These are phyloP conservation scores for Pythium aristosporum DNA, from an alignment of 352 stramenopile species.

Conservation along the genomic window DNA sequence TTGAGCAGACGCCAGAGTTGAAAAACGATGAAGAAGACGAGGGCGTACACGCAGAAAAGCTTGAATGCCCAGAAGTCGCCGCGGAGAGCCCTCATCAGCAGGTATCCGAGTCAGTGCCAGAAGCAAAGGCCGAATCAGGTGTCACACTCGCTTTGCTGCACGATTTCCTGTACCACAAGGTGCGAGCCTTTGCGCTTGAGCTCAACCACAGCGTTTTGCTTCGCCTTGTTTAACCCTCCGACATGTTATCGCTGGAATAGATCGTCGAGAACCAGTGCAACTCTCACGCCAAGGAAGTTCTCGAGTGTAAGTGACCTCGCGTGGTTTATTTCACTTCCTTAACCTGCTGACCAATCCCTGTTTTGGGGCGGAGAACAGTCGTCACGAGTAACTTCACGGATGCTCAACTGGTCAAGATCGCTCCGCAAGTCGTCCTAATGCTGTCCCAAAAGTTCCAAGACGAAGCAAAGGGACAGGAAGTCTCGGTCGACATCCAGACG, in stretches of 20 bases:
- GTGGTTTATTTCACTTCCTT: too few relatives aligned
- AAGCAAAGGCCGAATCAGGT: neutral
- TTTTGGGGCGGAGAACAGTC: neutral
- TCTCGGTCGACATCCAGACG: slow-evolving; percentile 64
- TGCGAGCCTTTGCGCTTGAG: neutral
- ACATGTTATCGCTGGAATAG: slow-evolving; percentile 20
- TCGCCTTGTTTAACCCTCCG: neutral
- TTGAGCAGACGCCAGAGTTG: neutral
- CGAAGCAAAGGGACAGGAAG: slow-evolving; percentile 34
- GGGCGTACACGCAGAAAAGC: neutral
- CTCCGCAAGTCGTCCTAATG: slow-evolving; percentile 40
- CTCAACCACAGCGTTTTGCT: neutral
- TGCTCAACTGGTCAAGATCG: slow-evolving; percentile 34
- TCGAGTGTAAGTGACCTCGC: slow-evolving; percentile 40
- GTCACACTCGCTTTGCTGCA: neutral
- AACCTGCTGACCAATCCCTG: neutral
- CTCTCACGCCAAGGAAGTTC: slow-evolving; percentile 49
- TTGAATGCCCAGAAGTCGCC: neutral
- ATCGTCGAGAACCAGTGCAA: slow-evolving; percentile 54
- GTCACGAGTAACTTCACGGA: slow-evolving; percentile 32
- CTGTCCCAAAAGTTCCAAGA: slow-evolving; percentile 38
- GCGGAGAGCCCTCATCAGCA: neutral
- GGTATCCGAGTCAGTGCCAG: neutral
- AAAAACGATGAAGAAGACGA: neutral
- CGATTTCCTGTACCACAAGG: slow-evolving; percentile 20